Percentiles rank a stretch among this genome's conserved stretches.
These are phyloP conservation scores for Ceratobasidium sp. DNA, from an alignment of 1,284 basidiomycete species.

Conservation along the genomic window DNA sequence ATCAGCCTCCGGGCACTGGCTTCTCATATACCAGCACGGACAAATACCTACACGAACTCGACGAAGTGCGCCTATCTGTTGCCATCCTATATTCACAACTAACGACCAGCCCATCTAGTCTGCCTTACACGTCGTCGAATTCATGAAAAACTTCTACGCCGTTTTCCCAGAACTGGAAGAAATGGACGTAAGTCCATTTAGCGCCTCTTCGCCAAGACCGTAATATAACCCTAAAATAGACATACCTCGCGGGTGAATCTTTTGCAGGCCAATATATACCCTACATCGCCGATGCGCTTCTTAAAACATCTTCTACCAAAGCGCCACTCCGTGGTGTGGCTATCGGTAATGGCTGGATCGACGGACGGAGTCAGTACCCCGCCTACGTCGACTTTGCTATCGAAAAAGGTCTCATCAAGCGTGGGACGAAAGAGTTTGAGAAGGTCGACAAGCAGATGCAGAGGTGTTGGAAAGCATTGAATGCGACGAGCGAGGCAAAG, in stretches of 20 bases:
- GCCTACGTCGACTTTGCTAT: conserved; percentile 91
- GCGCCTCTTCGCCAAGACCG: conserved; percentile 39
- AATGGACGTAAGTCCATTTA: conserved; percentile 78
- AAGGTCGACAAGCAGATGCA: conserved; percentile 74
- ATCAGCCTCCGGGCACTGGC: conserved; percentile 97
- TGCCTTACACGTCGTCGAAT: conserved; percentile 83
- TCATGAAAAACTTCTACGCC: conserved; percentile 88
- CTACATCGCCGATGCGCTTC: conserved; percentile 89
- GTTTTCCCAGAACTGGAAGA: conserved; percentile 91
- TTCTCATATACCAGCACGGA: conserved; percentile 92
- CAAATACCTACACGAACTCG: conserved; percentile 84
- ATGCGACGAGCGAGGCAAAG: conserved; percentile 65
- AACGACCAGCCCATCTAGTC: conserved; percentile 67
- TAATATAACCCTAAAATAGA: conserved; percentile 65
- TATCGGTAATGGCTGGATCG: conserved; percentile 99
- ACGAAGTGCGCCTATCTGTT: conserved; percentile 66
- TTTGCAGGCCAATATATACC: conserved; percentile 99
- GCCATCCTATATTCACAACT: conserved; percentile 33
- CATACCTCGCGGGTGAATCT: conserved; percentile 92
- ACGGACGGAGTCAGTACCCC: conserved; percentile 89
- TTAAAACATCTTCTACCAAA: conserved; percentile 73
- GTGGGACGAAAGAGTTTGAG: conserved; percentile 78
- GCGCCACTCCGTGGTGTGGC: conserved; percentile 80
- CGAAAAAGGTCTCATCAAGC: conserved; percentile 82
- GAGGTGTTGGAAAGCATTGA: conserved; percentile 71